Evolutionary conservation across 257 asterid genomes (phyloP).

Genomic region (Marsdenia floribunda): DNA sequence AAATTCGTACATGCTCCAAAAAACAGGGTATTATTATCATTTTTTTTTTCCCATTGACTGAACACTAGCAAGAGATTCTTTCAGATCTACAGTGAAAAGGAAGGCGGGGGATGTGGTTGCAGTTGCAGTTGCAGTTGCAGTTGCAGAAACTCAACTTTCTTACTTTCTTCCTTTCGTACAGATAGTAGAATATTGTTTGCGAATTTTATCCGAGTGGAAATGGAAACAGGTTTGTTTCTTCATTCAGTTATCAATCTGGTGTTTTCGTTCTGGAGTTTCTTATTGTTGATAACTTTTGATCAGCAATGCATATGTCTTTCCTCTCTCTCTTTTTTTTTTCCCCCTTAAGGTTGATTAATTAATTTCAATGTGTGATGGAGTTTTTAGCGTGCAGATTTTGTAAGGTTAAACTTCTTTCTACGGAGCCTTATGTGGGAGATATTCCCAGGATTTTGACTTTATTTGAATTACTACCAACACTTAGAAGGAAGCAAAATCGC

Average conservation of each 20-base stretch:
- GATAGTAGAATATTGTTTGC: slow-evolving; percentile 3
- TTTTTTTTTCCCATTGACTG: slow-evolving; percentile 38
- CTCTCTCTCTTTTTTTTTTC: background rate
- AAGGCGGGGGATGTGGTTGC: background rate
- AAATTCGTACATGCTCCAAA: slow-evolving; percentile 41
- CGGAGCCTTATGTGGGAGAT: background rate
- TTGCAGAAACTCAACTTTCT: slow-evolving; percentile 14
- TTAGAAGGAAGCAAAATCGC: background rate
- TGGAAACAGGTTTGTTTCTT: slow-evolving; percentile 15
- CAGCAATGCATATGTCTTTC: background rate
- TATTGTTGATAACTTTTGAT: background rate
- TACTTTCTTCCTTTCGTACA: background rate
- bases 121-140: background rate
- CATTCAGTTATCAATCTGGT: background rate
- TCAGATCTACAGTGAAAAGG: slow-evolving; percentile 42
- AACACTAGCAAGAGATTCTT: slow-evolving; percentile 40
- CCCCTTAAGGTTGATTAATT: background rate
- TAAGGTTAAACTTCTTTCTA: background rate
- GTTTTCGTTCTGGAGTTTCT: background rate
- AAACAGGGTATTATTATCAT: slow-evolving; percentile 23
- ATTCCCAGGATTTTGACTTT: background rate
- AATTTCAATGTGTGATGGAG: background rate
- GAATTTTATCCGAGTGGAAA: slow-evolving; percentile 7
- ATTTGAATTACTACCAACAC: background rate
- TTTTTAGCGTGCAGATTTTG: background rate